A percentile compares a stretch with the other conserved stretches of the same genome.
Evolutionary conservation across 2,329 filamentous ascomycete genomes (phyloP).

Genomic region (Trichoderma polysporum): DNA sequence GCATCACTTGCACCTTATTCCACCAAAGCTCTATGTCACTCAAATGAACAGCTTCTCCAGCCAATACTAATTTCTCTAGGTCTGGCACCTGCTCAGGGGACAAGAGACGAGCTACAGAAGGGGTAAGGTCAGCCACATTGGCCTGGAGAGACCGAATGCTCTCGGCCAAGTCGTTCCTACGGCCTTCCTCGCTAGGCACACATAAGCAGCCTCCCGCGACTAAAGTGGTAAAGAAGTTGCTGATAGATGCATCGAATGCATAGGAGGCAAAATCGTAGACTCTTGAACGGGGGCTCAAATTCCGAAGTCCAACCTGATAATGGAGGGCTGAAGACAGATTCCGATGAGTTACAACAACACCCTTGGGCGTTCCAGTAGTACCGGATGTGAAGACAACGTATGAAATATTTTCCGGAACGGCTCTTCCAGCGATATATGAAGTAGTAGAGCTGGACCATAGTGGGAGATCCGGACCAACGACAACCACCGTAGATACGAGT

Average conservation of each 20-base stretch:
- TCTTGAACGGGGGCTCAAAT: conserved; percentile 31
- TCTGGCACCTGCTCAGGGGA: conserved; percentile 7
- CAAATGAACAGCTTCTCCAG: conserved; percentile 2
- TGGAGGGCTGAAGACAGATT: background rate
- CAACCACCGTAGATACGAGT: background rate
- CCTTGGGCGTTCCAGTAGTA: conserved; percentile 20
- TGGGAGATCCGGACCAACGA: background rate
- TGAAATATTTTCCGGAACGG: background rate
- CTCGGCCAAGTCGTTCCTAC: background rate
- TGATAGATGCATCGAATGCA: conserved; percentile 20
- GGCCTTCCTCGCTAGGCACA: conserved; percentile 11
- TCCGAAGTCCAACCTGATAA: background rate
- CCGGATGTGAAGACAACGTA: conserved; percentile 23
- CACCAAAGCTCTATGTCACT: background rate
- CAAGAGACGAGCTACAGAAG: conserved; percentile 5
- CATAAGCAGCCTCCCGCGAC: conserved; percentile 14
- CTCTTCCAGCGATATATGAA: background rate
- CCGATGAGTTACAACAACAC: background rate
- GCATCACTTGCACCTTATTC: background rate
- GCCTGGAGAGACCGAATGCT: background rate
- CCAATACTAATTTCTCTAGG: background rate
- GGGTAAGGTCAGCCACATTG: conserved; percentile 1
- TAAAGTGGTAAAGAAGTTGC: conserved; percentile 11
- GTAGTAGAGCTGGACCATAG: too few species aligned
- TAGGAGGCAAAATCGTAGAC: background rate